Conservation (phyloP, 495 filamentous ascomycete species). For the Antarctomyces pellizariae region DNA sequence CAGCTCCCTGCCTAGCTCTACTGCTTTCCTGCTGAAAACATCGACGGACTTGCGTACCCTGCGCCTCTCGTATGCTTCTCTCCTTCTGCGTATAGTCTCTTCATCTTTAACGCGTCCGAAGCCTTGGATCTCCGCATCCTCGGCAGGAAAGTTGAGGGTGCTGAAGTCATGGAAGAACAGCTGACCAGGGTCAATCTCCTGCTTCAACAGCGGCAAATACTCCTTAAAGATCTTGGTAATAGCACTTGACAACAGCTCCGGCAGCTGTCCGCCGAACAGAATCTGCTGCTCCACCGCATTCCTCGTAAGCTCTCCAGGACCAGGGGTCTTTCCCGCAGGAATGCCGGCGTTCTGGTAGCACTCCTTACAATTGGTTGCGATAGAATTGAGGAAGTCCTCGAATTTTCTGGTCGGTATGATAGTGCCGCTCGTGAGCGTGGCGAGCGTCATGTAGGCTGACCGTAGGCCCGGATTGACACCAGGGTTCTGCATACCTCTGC, state of each 20-base stretch:
- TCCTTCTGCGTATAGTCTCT: slow-evolving; percentile 10
- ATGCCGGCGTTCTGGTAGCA: slow-evolving; percentile 19
- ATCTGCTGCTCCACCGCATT: slow-evolving; percentile 22
- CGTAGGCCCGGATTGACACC: slow-evolving; percentile 13
- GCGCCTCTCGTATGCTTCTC: slow-evolving; percentile 8
- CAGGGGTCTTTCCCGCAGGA: slow-evolving; percentile 10
- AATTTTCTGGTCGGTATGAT: slow-evolving; percentile 24
- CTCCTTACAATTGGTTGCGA: slow-evolving; percentile 21
- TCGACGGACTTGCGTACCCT: not conserved
- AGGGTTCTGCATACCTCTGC: slow-evolving; percentile 9
- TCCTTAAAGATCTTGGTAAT: slow-evolving; percentile 22
- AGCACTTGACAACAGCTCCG: slow-evolving; percentile 22
- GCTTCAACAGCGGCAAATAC: slow-evolving; percentile 16
- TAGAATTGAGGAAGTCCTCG: slow-evolving; percentile 20
- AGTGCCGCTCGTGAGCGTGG: slow-evolving; percentile 16
- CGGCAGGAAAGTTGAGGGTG: slow-evolving; percentile 24
- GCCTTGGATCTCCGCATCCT: slow-evolving; percentile 8
- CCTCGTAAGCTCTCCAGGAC: no score
- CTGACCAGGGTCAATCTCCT: slow-evolving; percentile 19
- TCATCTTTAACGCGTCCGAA: slow-evolving; percentile 2
- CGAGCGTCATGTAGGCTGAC: slow-evolving; percentile 23
- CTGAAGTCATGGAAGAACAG: slow-evolving; percentile 26
- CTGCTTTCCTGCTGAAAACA: no score
- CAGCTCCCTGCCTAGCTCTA: no score
- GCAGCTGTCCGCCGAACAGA: slow-evolving; percentile 21